Base-by-base conservation (phyloP, 1,284 basidiomycete genomes). In the Moesziomyces antarcticus region DNA sequence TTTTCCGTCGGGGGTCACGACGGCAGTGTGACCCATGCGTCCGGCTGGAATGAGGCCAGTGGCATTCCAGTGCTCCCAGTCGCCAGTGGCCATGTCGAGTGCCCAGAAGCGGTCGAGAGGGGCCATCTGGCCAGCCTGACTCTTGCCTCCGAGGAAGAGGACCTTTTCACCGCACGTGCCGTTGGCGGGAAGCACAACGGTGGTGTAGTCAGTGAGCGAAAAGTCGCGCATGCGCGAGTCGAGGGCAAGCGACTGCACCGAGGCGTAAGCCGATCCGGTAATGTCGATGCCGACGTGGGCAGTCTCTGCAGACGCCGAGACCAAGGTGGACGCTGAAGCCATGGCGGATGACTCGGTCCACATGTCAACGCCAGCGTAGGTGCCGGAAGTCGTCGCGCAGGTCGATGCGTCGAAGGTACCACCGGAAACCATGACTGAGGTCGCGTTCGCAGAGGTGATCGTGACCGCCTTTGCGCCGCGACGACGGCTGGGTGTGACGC, bases 131-230 rank as follows among this genome's bases (percentile, higher is more conserved):
- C 78, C 79, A 41, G 52, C 22, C n/a, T 72, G 57, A 21, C 74
- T 74, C 45, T 82, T 80, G 3, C 84, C 84, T 6, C 84, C 84
- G 33, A 85, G 55, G 58, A 84, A 77, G 27, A 74, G 65, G 30
- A 84, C 45, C 13, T 68, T 64, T 43, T 64, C 57, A 3, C 25
- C 47, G 18, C 58, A 49, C 18, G 62, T 63, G 43, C 47, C 46
- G 44, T 49, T 65, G 8, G 63, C 55, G 27, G 56, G 56, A 11
- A 81, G 54, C 1, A 55, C 18, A 4, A 65, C 70, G 24, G 77
- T 80, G 27, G 78, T 58, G 54, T 82, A 83, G 50, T 83, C 82
- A 14, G 74, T 75, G 4, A 83, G 64, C 7, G 82, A 75, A 14
- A 78, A 58, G 20, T 56, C 52, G 21, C 35, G 49, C 72, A 74